Conservation (phyloP, 2,329 filamentous ascomycete genomes). For the Pseudogymnoascus pannorum region DNA sequence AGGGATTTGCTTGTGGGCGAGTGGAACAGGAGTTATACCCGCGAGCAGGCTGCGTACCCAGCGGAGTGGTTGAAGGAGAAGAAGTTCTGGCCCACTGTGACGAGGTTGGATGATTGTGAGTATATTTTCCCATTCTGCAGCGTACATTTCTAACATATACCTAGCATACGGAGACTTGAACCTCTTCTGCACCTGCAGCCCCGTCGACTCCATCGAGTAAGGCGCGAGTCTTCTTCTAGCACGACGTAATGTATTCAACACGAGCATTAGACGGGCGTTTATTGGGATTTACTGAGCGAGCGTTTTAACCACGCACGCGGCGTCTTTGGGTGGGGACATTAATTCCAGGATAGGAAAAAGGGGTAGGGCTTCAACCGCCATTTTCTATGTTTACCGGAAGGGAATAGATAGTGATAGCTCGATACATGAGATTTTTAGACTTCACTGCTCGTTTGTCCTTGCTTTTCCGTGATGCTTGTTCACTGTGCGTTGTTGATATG, state of each 20-base stretch:
- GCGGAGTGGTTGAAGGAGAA: slow-evolving; percentile 77
- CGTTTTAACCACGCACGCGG: neutral
- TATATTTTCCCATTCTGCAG: slow-evolving; percentile 21
- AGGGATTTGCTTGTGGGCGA: slow-evolving; percentile 67
- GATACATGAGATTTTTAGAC: neutral
- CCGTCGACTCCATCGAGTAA: slow-evolving; percentile 50
- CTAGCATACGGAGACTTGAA: slow-evolving; percentile 83
- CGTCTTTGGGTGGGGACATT: neutral
- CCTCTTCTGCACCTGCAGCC: slow-evolving; percentile 89
- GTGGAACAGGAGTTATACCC: slow-evolving; percentile 76
- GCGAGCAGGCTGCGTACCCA: slow-evolving; percentile 83
- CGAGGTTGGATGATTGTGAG: slow-evolving; percentile 80
- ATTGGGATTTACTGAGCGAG: neutral
- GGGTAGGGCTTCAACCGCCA: slow-evolving; percentile 6
- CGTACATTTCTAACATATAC: slow-evolving; percentile 16
- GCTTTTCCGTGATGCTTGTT: neutral
- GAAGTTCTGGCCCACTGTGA: slow-evolving; percentile 95
- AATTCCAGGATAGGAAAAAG: slow-evolving; percentile 5
- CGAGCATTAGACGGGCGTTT: slow-evolving; percentile 6
- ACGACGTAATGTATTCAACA: slow-evolving; percentile 9
- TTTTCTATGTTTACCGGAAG: neutral
- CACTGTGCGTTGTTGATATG: neutral
- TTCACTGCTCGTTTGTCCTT: neutral
- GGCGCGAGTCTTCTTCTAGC: neutral
- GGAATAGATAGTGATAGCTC: neutral